Conservation (phyloP, 805 yeast species). For the Sungouiella thailandica region DNA sequence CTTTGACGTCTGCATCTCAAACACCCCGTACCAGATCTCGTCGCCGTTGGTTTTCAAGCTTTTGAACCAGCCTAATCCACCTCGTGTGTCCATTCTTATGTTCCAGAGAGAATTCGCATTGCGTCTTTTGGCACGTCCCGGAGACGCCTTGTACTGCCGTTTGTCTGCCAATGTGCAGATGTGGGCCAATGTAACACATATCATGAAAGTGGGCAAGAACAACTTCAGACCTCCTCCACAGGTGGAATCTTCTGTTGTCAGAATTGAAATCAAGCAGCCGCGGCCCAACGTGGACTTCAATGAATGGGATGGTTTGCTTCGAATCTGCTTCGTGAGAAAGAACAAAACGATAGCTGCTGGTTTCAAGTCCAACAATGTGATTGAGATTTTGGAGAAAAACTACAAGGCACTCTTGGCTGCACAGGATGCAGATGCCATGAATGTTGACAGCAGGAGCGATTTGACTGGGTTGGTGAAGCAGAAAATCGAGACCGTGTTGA, state of each 20-base stretch:
- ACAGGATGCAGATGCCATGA: constrained; percentile 41
- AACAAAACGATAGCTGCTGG: constrained; percentile 92
- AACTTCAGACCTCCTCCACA: constrained; percentile 98
- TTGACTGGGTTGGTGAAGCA: constrained; percentile 51
- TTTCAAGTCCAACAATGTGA: constrained; percentile 74
- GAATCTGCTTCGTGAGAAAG: constrained; percentile 89
- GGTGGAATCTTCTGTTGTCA: constrained; percentile 94
- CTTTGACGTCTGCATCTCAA: constrained; percentile 92
- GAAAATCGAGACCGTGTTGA: constrained; percentile 68
- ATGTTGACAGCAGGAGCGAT: constrained; percentile 37
- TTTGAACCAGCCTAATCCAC: constrained; percentile 87
- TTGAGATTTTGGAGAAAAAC: constrained; percentile 80
- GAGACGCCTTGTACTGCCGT: constrained; percentile 90
- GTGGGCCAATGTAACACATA: constrained; percentile 99
- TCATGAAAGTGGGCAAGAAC: constrained; percentile 96
- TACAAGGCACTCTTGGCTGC: constrained; percentile 69
- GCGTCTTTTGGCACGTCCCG: constrained; percentile 90
- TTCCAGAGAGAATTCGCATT: constrained; percentile 96
- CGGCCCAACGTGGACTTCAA: constrained; percentile 90
- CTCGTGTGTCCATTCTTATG: constrained; percentile 92
- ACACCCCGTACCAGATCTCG: constrained; percentile 96
- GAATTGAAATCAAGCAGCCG: constrained; percentile 87
- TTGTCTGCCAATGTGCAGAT: constrained; percentile 95
- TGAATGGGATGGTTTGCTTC: constrained; percentile 95
- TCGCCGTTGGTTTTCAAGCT: constrained; percentile 94